These are phyloP conservation scores for Pinus tabuliformis DNA, from an alignment of 75 land plant genomes.

Conservation along the genomic window DNA sequence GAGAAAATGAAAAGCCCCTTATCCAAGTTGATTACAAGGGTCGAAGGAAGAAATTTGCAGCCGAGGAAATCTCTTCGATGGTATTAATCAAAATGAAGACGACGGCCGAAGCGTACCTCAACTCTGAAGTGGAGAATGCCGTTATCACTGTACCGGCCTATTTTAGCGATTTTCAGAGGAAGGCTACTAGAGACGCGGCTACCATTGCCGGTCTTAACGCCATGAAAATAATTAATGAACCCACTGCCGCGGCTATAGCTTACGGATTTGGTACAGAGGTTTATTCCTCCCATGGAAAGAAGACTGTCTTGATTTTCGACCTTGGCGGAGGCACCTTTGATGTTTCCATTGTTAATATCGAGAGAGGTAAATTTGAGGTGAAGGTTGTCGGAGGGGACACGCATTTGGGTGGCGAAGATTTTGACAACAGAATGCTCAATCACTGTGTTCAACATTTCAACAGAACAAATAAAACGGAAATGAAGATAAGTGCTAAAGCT, in stretches of 20 bases:
- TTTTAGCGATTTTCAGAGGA: conserved; percentile 3
- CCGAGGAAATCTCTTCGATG: conserved; percentile 31
- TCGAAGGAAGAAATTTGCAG: conserved; percentile 1
- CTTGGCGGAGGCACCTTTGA: conserved; percentile 21
- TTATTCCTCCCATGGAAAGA: not conserved
- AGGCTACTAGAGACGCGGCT: conserved; percentile 16
- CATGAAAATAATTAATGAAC: conserved; percentile 25
- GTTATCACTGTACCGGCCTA: conserved; percentile 29
- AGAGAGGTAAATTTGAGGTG: conserved; percentile 9
- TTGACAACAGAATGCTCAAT: conserved; percentile 32
- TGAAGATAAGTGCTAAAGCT: conserved; percentile 19
- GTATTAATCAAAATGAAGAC: conserved; percentile 11
- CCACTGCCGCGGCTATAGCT: conserved; percentile 17
- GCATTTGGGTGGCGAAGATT: conserved; percentile 23
- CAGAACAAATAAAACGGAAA: conserved; percentile 24
- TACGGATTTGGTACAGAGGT: conserved; percentile 8
- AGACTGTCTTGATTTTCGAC: conserved; percentile 4
- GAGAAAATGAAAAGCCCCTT: conserved; percentile 16
- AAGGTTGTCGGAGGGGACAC: conserved; percentile 13
- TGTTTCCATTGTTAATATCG: not conserved
- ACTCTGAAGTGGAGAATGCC: conserved; percentile 12
- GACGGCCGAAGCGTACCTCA: conserved; percentile 16
- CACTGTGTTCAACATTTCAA: conserved; percentile 25
- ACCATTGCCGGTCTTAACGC: conserved; percentile 15
- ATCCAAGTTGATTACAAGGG: conserved; percentile 11